Percentiles rank a stretch among this genome's conserved stretches.
phyloP scores from a whole-genome alignment of 495 filamentous ascomycete genomes.

The Xanthoparmelia taractica region DNA sequence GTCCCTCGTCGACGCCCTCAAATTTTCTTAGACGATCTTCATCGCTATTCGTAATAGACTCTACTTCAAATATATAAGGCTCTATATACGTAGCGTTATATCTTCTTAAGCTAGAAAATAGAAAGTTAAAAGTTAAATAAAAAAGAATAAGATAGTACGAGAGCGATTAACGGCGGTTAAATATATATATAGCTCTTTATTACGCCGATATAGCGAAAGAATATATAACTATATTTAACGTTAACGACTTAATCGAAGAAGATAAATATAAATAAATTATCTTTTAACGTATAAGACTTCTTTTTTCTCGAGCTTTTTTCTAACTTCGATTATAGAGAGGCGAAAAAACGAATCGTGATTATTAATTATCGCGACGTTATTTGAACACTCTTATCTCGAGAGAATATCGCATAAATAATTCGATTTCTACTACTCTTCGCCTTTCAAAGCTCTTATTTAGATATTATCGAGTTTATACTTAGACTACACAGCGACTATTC shows the following conservation, averaged over 20 bases:
- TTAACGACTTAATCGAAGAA: not conserved
- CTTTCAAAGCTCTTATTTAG: not conserved
- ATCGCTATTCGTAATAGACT: not conserved
- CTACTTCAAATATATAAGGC: not conserved
- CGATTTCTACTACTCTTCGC: not conserved
- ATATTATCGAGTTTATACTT: not conserved
- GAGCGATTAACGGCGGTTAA: not conserved
- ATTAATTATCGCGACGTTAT: not conserved
- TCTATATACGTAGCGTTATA: not conserved
- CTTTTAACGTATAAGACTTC: not conserved
- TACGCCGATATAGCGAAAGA: not conserved
- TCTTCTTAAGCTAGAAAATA: not conserved
- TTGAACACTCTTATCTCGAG: not conserved
- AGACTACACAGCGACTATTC: not conserved
- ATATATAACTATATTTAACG: not conserved
- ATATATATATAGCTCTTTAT: not conserved
- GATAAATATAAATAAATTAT: not conserved
- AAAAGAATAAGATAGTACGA: not conserved
- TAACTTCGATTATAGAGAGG: not conserved
- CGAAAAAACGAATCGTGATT: not conserved
- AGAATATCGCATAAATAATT: not conserved
- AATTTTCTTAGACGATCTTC: not conserved
- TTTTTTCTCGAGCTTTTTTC: not conserved
- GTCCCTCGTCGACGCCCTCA: not conserved
- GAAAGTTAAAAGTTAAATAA: not conserved